Conservation (phyloP, 371 early-diverging fungal species). For the Mortierella polycephala region DNA sequence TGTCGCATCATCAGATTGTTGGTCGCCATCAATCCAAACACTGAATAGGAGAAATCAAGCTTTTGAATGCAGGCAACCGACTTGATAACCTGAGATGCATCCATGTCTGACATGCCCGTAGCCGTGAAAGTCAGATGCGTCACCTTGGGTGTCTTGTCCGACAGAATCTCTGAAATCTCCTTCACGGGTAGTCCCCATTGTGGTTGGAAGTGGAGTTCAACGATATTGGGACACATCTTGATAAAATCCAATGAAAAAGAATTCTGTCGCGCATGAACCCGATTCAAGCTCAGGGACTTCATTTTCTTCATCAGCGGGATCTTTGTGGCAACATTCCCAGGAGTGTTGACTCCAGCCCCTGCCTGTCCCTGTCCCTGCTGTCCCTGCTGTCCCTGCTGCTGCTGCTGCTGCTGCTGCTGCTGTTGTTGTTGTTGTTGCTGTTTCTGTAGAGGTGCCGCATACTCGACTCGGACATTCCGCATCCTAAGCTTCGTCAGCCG, state of each 20-base stretch:
- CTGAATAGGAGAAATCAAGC: slow-evolving; percentile 22
- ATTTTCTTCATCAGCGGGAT: slow-evolving; percentile 20
- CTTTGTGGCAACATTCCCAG: neutral
- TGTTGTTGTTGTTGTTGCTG: neutral
- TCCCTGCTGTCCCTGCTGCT: too few relatives aligned
- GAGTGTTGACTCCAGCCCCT: too few relatives aligned
- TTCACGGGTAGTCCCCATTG: slow-evolving; percentile 10
- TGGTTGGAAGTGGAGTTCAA: slow-evolving; percentile 16
- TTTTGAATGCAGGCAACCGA: slow-evolving; percentile 14
- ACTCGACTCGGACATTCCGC: slow-evolving; percentile 25
- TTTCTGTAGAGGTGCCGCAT: slow-evolving; percentile 3
- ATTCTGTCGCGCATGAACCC: slow-evolving; percentile 7
- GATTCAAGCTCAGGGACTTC: slow-evolving; percentile 17
- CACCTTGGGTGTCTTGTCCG: slow-evolving; percentile 11
- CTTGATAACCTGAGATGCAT: slow-evolving; percentile 20
- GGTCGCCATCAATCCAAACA: slow-evolving; percentile 43
- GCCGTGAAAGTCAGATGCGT: slow-evolving; percentile 19
- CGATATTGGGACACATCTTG: slow-evolving; percentile 34
- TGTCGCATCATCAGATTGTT: slow-evolving; percentile 29
- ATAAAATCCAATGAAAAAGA: slow-evolving; percentile 26
- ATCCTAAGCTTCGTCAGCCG: slow-evolving; percentile 22
- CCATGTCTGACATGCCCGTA: slow-evolving; percentile 16
- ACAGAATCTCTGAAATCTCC: slow-evolving; percentile 9
- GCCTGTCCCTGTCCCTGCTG: slow-evolving; percentile 4
- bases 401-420: too few relatives aligned